These are phyloP conservation scores for Rhodofomes roseus DNA, from an alignment of 1,284 basidiomycete genomes.

Conservation along the genomic window DNA sequence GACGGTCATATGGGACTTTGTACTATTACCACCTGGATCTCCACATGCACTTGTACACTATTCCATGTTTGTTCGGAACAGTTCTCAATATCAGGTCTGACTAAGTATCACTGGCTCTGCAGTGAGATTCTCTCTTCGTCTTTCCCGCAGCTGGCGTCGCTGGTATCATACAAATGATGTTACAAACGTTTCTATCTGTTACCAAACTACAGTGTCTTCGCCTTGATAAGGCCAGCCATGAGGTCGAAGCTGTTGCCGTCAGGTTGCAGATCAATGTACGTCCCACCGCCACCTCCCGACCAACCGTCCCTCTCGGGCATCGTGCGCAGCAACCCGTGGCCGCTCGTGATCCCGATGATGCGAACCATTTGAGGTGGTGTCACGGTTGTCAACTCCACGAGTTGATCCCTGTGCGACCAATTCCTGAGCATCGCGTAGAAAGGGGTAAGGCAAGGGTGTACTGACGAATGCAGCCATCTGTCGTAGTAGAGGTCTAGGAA, in stretches of 20 bases:
- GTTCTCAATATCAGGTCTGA: too few species aligned
- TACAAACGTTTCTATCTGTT: background rate
- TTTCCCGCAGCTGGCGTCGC: too few species aligned
- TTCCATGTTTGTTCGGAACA: too few species aligned
- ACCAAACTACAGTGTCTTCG: constrained; percentile 36
- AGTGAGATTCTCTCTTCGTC: too few species aligned
- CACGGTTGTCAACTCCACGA: constrained; percentile 78
- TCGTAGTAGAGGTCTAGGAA: constrained; percentile 79
- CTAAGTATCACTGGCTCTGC: too few species aligned
- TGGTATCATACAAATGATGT: background rate
- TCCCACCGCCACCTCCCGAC: constrained; percentile 24
- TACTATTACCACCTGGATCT: background rate
- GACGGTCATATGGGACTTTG: background rate
- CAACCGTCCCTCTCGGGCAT: constrained; percentile 51
- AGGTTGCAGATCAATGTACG: constrained; percentile 75
- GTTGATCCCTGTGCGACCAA: constrained; percentile 64
- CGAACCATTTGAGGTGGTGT: constrained; percentile 69
- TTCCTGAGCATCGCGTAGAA: background rate
- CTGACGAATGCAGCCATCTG: constrained; percentile 89
- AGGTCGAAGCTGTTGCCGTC: constrained; percentile 98
- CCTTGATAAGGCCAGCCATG: constrained; percentile 85
- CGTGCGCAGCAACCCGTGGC: constrained; percentile 86
- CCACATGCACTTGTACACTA: too few species aligned
- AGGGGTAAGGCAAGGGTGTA: constrained; percentile 15
- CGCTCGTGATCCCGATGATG: constrained; percentile 84